Conservation (phyloP, 495 filamentous ascomycete genomes). For the Podospora appendiculata region DNA sequence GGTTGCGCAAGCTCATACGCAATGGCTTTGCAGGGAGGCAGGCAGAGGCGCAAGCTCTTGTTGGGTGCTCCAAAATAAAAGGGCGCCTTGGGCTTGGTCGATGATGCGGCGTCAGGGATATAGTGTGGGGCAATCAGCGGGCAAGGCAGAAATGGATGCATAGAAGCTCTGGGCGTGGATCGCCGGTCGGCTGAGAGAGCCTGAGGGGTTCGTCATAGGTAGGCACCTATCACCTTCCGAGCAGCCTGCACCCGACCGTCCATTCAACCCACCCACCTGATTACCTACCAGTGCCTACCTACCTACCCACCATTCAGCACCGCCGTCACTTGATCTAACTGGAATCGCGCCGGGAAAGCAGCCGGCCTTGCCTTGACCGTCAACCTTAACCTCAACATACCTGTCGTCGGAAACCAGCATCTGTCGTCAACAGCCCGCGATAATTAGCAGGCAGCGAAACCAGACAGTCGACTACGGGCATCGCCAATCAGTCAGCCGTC, state of each 20-base stretch:
- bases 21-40: conserved; percentile 1
- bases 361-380: no score
- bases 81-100: no score
- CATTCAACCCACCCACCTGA: neutral
- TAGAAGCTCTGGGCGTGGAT: neutral
- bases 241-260: neutral
- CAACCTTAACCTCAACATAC: no score
- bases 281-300: neutral
- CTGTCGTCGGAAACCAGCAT: no score
- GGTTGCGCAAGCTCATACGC: conserved; percentile 15
- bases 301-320: neutral
- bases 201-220: neutral
- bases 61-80: neutral
- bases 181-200: neutral
- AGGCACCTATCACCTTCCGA: neutral
- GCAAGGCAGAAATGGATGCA: no score
- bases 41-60: neutral
- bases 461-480: no score
- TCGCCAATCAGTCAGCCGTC: no score
- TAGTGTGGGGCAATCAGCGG: no score
- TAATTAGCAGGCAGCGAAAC: no score
- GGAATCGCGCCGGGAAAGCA: neutral
- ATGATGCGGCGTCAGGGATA: no score
- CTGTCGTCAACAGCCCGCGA: no score
- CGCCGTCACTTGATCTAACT: neutral